phyloP scores from a whole-genome alignment of 345 rosid species.

The Salix exigua region DNA sequence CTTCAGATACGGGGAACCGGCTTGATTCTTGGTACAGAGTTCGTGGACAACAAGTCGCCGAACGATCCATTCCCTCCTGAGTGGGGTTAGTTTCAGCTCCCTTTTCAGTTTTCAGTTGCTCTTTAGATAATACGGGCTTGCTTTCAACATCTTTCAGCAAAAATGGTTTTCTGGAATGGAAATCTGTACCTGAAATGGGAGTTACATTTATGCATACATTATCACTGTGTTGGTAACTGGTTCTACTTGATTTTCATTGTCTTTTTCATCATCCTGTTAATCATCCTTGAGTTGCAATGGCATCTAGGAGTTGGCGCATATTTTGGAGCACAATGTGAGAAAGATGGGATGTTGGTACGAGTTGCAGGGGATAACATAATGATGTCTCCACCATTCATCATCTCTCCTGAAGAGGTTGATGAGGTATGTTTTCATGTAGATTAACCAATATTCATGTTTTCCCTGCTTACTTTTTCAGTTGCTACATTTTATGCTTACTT shows the following conservation, averaged over 20 bases:
- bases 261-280: background rate
- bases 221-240: background rate
- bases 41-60: constrained; percentile 79
- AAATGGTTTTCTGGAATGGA: background rate
- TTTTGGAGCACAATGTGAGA: constrained; percentile 83
- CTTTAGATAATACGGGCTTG: background rate
- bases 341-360: constrained; percentile 81
- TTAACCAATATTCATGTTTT: background rate
- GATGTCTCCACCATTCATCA: constrained; percentile 88
- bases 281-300: background rate
- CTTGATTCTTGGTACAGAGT: constrained; percentile 89
- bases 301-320: constrained; percentile 72
- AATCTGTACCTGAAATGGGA: background rate
- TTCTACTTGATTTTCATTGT: background rate
- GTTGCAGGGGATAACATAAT: constrained; percentile 81
- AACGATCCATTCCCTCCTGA: constrained; percentile 84
- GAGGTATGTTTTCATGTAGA: constrained; percentile 39
- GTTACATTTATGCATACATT: background rate
- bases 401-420: constrained; percentile 66
- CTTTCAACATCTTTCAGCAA: background rate
- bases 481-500: background rate
- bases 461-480: background rate
- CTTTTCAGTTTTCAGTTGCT: background rate
- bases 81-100: constrained; percentile 63
- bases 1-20: constrained; percentile 88